Evolutionary conservation across 768 basidiomycete species (phyloP), one percentile per base, ranked within the genome.

Genomic region (Saitozyma sp.): DNA sequence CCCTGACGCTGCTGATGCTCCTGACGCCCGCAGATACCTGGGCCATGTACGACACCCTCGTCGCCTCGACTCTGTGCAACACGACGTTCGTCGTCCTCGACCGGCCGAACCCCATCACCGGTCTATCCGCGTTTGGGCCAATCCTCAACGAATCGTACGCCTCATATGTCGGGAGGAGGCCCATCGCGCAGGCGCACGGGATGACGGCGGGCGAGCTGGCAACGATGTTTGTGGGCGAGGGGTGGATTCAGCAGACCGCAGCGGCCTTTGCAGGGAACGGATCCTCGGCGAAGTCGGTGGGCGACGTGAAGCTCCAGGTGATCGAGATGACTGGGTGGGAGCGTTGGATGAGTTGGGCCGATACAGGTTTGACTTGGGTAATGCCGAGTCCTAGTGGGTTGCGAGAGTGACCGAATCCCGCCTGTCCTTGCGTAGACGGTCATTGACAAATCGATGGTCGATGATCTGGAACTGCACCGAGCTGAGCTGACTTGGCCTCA

Each of bases 131-230:
- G 14, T 48, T 48, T 6, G 46, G 46, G 46, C 46, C 46, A 3
- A 48, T 48, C 17, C 46, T 48, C 46, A 48, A 48, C 17, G 46
- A 48, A 48, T 48, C 46, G 46, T 48, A 48, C 46, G 46, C 46
- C 17, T 48, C 46, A 14, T 48, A 48, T 17, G 46, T 48, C 46
- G 46, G 46, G 14, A 14, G 46, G 19, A 48, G 46, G 19, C 46
- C 46, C 14, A 48, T 48, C 17, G 46, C 46, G 14, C 46, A 48
- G 19, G 46, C 46, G 46, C 46, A 48, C 17, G 46, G 46, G 14
- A 48, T 48, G 46, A 48, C 46, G 14, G 19, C 46, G 14, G 46
- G 46, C 14, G 46, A 48, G 46, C 46, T 48, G 14, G 46, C 46
- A 6, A 48, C 14, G 46, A 48, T 48, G 46, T 48, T 48, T 48